A percentile compares a stretch with the other conserved stretches of the same genome.
phyloP scores from a whole-genome alignment of 305 asterid genomes.

The Fraxinus platypoda region DNA sequence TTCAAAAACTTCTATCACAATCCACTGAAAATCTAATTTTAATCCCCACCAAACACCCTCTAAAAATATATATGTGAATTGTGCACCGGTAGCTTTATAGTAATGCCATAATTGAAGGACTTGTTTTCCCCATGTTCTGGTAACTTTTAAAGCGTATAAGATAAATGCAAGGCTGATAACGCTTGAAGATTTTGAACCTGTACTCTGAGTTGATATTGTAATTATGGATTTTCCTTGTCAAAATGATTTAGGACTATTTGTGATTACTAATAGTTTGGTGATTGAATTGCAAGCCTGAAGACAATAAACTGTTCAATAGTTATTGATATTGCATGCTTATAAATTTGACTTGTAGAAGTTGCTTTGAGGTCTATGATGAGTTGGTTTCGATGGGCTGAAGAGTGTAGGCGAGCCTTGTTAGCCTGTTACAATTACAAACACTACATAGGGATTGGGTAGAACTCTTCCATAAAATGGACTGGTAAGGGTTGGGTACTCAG shows the following conservation, averaged over 20 bases:
- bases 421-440: background rate
- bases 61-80: background rate
- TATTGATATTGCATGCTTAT: background rate
- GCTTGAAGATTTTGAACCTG: background rate
- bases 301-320: background rate
- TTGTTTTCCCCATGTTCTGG: background rate
- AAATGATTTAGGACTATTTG: background rate
- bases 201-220: background rate
- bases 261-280: background rate
- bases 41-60: too few species aligned
- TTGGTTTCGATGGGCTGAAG: background rate
- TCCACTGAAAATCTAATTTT: too few species aligned
- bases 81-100: background rate
- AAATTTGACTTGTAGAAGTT: background rate
- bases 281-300: background rate
- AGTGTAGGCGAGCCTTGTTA: background rate
- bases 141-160: background rate
- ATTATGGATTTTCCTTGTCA: background rate
- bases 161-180: background rate
- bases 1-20: too few species aligned
- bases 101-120: background rate
- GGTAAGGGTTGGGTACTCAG: background rate
- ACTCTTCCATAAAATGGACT: background rate
- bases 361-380: background rate
- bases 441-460: background rate